Evolutionary conservation across 495 filamentous ascomycete species (phyloP).

Genomic region (Penicillium taxi): DNA sequence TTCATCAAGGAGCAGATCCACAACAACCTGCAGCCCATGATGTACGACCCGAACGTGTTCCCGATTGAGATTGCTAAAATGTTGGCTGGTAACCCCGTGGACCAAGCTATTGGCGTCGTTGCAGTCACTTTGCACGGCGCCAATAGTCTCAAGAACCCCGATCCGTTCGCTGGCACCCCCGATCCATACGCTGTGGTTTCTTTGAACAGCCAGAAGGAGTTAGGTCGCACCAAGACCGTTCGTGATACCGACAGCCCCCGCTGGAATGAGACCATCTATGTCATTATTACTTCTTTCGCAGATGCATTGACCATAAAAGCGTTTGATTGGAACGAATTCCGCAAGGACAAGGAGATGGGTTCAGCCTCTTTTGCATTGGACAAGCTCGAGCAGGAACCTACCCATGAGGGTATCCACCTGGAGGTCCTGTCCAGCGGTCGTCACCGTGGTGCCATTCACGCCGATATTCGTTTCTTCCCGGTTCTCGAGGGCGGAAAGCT

Average conservation of each 20-base stretch:
- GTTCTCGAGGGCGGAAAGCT: conserved; percentile 66
- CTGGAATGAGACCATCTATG: conserved; percentile 94
- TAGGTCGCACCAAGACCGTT: conserved; percentile 84
- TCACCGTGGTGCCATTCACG: conserved; percentile 65
- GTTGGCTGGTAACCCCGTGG: conserved; percentile 88
- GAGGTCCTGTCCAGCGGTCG: conserved; percentile 83
- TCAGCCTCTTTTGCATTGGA: conserved; percentile 77
- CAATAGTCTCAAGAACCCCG: conserved; percentile 85
- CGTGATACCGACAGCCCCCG: conserved; percentile 76
- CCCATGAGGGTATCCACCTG: conserved; percentile 75
- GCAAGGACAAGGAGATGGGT: conserved; percentile 95
- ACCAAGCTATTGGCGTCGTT: conserved; percentile 91
- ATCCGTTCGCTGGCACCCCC: conserved; percentile 86
- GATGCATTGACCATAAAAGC: conserved; percentile 75
- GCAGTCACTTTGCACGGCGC: conserved; percentile 88
- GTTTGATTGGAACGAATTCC: conserved; percentile 89
- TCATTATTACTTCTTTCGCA: conserved; percentile 83
- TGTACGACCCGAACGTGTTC: conserved; percentile 96
- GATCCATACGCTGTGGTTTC: conserved; percentile 90
- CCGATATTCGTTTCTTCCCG: conserved; percentile 92
- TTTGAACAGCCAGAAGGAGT: conserved; percentile 67
- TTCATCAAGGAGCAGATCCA: conserved; percentile 98
- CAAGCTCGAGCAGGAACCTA: conserved; percentile 61
- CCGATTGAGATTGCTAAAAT: conserved; percentile 98
- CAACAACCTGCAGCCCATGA: conserved; percentile 83